These are phyloP conservation scores for Comarum palustre DNA, from an alignment of 306 rosid genomes.

Conservation along the genomic window DNA sequence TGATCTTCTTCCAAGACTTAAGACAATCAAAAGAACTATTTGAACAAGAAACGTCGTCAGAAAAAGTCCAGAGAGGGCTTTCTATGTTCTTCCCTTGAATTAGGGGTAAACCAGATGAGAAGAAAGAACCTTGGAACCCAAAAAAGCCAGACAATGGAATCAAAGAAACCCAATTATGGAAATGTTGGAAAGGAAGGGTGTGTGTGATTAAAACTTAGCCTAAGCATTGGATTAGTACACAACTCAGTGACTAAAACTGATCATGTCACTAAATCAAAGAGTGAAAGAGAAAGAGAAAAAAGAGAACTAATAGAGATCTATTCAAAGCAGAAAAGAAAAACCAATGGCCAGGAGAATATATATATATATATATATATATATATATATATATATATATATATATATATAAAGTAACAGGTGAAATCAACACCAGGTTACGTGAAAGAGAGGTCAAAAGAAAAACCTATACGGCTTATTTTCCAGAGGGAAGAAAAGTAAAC, in stretches of 20 bases:
- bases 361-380: too few relatives aligned
- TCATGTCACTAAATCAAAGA: conserved; percentile 9
- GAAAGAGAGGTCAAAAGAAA: conserved; percentile 28
- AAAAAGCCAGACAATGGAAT: conserved; percentile 28
- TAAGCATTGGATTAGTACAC: conserved; percentile 6
- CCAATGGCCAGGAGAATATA: conserved; percentile 36
- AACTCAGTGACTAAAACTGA: conserved; percentile 3
- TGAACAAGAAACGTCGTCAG: conserved; percentile 9
- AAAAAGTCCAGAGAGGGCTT: conserved; percentile 9
- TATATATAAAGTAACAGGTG: conserved; percentile 8
- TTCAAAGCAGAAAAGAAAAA: conserved; percentile 17
- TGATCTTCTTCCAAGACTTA: conserved; percentile 24
- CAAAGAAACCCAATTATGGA: conserved; percentile 11
- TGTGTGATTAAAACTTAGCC: not conserved
- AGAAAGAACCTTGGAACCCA: conserved; percentile 37
- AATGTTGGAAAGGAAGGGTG: not conserved
- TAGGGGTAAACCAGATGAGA: conserved; percentile 37
- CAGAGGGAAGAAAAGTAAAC: not conserved
- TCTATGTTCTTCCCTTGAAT: conserved; percentile 37
- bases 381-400: too few relatives aligned
- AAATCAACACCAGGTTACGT: conserved; percentile 16
- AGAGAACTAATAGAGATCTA: conserved; percentile 14
- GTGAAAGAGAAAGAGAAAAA: conserved; percentile 17
- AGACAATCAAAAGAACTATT: conserved; percentile 1
- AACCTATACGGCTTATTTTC: not conserved